phyloP scores from a whole-genome alignment of 306 rosid genomes.

The Fragaria nilgerrensis region DNA sequence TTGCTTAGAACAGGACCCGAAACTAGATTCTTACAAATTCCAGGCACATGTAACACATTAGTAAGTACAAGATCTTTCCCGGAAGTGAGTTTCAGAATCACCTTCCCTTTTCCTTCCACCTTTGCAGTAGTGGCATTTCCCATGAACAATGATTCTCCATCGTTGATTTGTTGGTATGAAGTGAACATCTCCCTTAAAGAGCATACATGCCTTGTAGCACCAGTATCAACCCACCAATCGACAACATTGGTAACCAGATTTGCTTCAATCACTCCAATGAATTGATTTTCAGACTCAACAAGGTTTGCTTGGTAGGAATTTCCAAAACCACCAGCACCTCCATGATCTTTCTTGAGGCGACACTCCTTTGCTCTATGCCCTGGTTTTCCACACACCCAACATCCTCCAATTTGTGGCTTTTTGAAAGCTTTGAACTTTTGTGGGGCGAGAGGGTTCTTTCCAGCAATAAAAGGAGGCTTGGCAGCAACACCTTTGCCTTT shows the following conservation, averaged over 20 bases:
- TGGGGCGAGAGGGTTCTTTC: background rate
- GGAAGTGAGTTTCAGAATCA: background rate
- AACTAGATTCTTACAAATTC: background rate
- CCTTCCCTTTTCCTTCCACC: background rate
- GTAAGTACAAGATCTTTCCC: background rate
- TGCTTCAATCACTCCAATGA: background rate
- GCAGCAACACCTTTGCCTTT: background rate
- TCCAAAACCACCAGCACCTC: background rate
- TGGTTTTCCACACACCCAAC: background rate
- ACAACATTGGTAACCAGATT: background rate
- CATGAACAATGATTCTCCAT: background rate
- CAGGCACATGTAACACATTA: background rate
- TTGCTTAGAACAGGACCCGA: background rate
- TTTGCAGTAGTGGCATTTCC: background rate
- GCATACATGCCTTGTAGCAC: constrained; percentile 4
- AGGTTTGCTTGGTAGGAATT: background rate
- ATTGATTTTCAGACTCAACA: background rate
- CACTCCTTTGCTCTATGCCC: background rate
- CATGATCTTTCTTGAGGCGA: background rate
- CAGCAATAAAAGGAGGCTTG: background rate
- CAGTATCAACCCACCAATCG: background rate
- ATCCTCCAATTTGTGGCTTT: background rate
- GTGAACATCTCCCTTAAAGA: background rate
- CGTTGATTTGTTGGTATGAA: background rate
- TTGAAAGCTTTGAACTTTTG: background rate